These are phyloP conservation scores for Pluteus cervinus DNA, from an alignment of 768 basidiomycete species.

Conservation along the genomic window DNA sequence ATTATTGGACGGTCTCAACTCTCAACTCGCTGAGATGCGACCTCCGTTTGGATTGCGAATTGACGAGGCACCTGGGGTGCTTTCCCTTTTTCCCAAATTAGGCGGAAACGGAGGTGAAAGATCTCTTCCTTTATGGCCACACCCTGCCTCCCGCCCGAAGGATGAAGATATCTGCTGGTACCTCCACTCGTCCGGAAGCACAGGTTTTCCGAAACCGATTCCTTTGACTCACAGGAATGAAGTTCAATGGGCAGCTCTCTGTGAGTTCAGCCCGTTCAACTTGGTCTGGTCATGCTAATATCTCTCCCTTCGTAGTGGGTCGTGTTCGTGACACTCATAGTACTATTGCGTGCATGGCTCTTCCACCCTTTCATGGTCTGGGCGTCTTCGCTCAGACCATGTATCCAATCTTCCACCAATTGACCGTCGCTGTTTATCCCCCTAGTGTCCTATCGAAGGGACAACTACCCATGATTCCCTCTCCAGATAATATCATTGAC, in stretches of 20 bases:
- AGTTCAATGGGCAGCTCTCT: slow-evolving; percentile 14
- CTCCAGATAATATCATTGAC: no score
- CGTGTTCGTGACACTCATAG: no score
- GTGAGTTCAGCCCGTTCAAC: no score
- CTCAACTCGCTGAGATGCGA: slow-evolving; percentile 7
- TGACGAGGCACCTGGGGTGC: slow-evolving; percentile 14
- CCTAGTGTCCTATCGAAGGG: no score
- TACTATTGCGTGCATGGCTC: slow-evolving; percentile 19
- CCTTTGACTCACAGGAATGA: slow-evolving; percentile 13
- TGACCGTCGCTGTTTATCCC: no score
- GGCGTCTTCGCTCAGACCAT: slow-evolving; percentile 18
- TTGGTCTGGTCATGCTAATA: no score
- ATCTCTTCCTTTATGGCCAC: slow-evolving; percentile 10
- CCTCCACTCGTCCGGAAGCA: slow-evolving; percentile 35
- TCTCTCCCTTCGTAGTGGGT: no score
- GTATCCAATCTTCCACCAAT: no score
- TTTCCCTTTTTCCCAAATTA: slow-evolving; percentile 23
- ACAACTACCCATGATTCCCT: no score
- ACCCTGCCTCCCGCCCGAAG: not conserved
- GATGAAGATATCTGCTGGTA: slow-evolving; percentile 16
- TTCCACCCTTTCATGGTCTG: slow-evolving; percentile 26
- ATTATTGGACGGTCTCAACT: slow-evolving; percentile 13
- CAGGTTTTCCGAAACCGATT: slow-evolving; percentile 28
- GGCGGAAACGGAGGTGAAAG: slow-evolving; percentile 15
- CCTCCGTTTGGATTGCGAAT: slow-evolving; percentile 6